Conservation (phyloP, 1,284 basidiomycete species). For the Caloboletus firmus region DNA sequence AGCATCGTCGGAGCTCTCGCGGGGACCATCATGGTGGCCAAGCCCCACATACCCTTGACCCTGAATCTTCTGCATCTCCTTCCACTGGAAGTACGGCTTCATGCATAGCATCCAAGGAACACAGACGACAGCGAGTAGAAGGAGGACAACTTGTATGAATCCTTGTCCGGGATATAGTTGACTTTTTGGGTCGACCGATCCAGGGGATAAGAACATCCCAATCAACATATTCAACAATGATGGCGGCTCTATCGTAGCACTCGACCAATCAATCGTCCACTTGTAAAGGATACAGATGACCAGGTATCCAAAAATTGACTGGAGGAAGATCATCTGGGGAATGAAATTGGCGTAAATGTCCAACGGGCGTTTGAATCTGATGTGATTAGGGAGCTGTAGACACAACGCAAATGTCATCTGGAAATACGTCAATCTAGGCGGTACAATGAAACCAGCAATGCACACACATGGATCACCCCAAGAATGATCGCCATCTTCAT, state of each 20-base stretch:
- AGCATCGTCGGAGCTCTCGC: slow-evolving; percentile 55
- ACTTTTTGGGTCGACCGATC: slow-evolving; percentile 66
- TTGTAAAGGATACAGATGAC: slow-evolving; percentile 96
- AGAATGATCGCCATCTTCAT: slow-evolving; percentile 99
- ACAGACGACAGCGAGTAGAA: slow-evolving; percentile 83
- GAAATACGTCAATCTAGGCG: slow-evolving; percentile 17
- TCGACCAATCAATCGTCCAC: slow-evolving; percentile 92
- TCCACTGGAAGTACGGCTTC: slow-evolving; percentile 94
- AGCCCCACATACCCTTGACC: slow-evolving; percentile 83
- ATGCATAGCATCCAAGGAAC: slow-evolving; percentile 94
- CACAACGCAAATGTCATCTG: slow-evolving; percentile 99
- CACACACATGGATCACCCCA: slow-evolving; percentile 91
- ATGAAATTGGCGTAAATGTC: slow-evolving; percentile 95
- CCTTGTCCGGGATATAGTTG: slow-evolving; percentile 89
- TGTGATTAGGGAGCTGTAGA: slow-evolving; percentile 92
- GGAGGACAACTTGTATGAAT: slow-evolving; percentile 79
- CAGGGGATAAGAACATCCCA: slow-evolving; percentile 90
- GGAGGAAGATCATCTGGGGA: slow-evolving; percentile 96
- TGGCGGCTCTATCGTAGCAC: slow-evolving; percentile 72
- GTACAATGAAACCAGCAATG: slow-evolving; percentile 7
- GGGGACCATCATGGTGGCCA: slow-evolving; percentile 48
- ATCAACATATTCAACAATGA: slow-evolving; percentile 96
- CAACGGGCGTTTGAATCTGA: slow-evolving; percentile 84
- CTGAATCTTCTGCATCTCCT: slow-evolving; percentile 85
- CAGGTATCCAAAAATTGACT: slow-evolving; percentile 97